Evolutionary conservation across 179 eudicot genomes (phyloP), one percentile per base, ranked within the genome.

Genomic region (Beta macrorhiza): DNA sequence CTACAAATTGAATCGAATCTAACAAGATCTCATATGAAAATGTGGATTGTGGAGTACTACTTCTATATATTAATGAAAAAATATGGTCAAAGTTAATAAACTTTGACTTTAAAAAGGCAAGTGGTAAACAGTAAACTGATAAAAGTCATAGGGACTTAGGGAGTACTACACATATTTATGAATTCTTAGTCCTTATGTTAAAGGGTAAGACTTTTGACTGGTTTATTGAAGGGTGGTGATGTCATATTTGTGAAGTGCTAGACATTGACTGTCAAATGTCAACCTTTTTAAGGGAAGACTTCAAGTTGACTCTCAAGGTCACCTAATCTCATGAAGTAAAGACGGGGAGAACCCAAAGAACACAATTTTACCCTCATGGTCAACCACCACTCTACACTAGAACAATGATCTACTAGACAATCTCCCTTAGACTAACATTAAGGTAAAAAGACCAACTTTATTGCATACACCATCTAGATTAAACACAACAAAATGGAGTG

Each of bases 291-390:
- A 44, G 44, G 45, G 53, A 42, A 6, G 55, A 15, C 8, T 8
- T 14, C 22, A 69, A 44, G 1, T 69, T 69, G 73, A 69, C 53
- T 69, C 73, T 45, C 73, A 44, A 45, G 72, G 58, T 52, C 58
- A 22, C 59, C 75, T 58, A 52, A 72, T 42, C 17, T 52, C 58
- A 12, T 72, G 59, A 68, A 68, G 44, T 7, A 51, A 10, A 72
- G 22, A n/a, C 0, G 7, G 17, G 44, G 42, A 64, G 52, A 68
- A 42, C 51, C 72, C 72, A 68, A 20, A 52, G 8, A 72, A 52
- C 62, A 71, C 15, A 0, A n/a, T 49, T 19, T 70, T 22, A 16
- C n/a, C 59, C 32, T n/a, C 75, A 73, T 13, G 61, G n/a, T 53
- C 62, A 20, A 37, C 72, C 42, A 74, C 55, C 13, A 22, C 0